These are phyloP conservation scores for Porodaedalea pini DNA, from an alignment of 1,284 basidiomycete genomes.

Conservation along the genomic window DNA sequence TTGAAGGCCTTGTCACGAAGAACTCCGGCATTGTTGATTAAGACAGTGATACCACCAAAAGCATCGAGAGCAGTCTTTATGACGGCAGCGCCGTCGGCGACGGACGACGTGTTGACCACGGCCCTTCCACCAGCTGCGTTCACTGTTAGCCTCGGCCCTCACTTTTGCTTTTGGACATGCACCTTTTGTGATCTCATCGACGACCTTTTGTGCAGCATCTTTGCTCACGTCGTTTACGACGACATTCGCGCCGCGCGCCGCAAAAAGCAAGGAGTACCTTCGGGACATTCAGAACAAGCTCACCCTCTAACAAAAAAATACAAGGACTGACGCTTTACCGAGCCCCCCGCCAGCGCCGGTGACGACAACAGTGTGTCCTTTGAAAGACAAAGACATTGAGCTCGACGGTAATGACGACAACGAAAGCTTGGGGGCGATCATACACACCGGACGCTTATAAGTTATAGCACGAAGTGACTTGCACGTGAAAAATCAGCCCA, in stretches of 20 bases:
- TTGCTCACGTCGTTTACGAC: conserved; percentile 94
- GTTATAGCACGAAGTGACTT: background rate
- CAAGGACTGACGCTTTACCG: conserved; percentile 73
- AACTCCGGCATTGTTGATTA: conserved; percentile 98
- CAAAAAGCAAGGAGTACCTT: conserved; percentile 90
- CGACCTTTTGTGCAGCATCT: conserved; percentile 88
- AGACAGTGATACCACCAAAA: conserved; percentile 79
- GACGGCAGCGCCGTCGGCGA: conserved; percentile 84
- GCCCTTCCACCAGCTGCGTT: conserved; percentile 92
- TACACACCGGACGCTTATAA: background rate
- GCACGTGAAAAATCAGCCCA: no score
- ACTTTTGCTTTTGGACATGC: conserved; percentile 27
- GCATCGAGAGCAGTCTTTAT: conserved; percentile 85
- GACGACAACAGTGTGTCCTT: conserved; percentile 89
- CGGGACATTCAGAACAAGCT: background rate
- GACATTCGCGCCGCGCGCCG: conserved; percentile 87
- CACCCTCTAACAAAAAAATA: background rate
- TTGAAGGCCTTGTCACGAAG: conserved; percentile 70
- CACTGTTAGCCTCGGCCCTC: conserved; percentile 24
- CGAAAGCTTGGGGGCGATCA: background rate
- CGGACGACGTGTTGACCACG: conserved; percentile 84
- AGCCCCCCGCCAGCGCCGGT: conserved; percentile 97
- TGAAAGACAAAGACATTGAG: conserved; percentile 59
- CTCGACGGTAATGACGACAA: background rate
- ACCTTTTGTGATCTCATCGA: conserved; percentile 87